Percentiles rank a stretch among this genome's conserved stretches.
Conservation (phyloP, 768 basidiomycete genomes). For the Cyclocybe cylindracea region DNA sequence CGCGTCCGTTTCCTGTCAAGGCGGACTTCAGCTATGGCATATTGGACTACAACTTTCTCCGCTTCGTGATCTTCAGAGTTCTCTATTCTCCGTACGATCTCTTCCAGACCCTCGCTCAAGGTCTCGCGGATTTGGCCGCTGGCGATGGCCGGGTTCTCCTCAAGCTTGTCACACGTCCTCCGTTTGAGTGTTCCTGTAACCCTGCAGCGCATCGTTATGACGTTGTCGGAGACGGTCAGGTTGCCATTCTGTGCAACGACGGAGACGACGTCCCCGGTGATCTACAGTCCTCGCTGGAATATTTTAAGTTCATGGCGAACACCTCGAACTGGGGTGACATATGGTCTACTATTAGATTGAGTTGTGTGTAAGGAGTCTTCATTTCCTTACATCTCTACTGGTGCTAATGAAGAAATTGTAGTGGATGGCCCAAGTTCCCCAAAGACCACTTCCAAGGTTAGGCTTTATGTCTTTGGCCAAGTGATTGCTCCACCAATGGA, state of each 20-base stretch:
- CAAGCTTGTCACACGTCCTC: slow-evolving; percentile 8
- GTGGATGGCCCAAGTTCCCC: slow-evolving; percentile 28
- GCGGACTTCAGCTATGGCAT: slow-evolving; percentile 32
- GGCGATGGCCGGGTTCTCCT: slow-evolving; percentile 32
- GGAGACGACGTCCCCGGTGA: slow-evolving; percentile 36
- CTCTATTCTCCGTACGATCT: slow-evolving; percentile 35
- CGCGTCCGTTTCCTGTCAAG: slow-evolving; percentile 34
- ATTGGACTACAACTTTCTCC: slow-evolving; percentile 34
- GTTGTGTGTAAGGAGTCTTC: slow-evolving; percentile 28
- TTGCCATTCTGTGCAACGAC: slow-evolving; percentile 34
- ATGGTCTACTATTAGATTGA: slow-evolving; percentile 26
- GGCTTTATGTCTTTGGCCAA: not conserved
- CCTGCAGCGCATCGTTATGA: slow-evolving; percentile 1
- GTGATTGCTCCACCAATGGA: not conserved
- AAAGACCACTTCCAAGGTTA: slow-evolving; percentile 21
- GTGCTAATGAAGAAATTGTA: slow-evolving; percentile 1
- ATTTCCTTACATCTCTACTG: not conserved
- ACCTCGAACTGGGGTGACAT: slow-evolving; percentile 32
- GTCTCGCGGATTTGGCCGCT: slow-evolving; percentile 32
- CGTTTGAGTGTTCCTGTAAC: slow-evolving; percentile 33
- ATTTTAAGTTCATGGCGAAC: slow-evolving; percentile 28
- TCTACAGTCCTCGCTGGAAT: slow-evolving; percentile 30
- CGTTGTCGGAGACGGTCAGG: slow-evolving; percentile 27
- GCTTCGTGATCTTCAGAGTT: slow-evolving; percentile 27
- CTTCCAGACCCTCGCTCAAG: slow-evolving; percentile 35